phyloP scores from a whole-genome alignment of 2,329 filamentous ascomycete genomes.

The Sclerotinia spermophila region DNA sequence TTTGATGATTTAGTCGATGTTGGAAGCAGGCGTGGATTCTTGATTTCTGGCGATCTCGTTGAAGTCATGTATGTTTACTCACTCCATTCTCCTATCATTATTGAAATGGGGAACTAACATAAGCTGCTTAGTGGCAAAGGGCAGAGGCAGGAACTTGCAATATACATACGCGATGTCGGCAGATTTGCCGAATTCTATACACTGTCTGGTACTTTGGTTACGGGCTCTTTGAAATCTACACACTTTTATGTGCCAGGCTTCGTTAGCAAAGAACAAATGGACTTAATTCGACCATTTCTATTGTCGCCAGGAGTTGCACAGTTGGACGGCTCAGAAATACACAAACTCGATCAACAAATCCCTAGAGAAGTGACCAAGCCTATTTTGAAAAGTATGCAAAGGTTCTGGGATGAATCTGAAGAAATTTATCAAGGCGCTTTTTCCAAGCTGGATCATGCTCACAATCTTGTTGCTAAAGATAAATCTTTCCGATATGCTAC shows the following conservation, averaged over 20 bases:
- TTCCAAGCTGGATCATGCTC: slow-evolving; percentile 46
- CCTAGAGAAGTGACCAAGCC: slow-evolving; percentile 45
- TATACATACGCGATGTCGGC: slow-evolving; percentile 45
- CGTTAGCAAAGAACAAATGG: slow-evolving; percentile 42
- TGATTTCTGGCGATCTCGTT: slow-evolving; percentile 37
- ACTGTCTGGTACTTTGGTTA: slow-evolving; percentile 47
- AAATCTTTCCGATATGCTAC: slow-evolving; percentile 42
- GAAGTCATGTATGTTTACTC: slow-evolving; percentile 31
- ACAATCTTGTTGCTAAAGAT: slow-evolving; percentile 44
- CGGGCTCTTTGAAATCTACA: slow-evolving; percentile 37
- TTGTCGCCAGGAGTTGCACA: slow-evolving; percentile 40
- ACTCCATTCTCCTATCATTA: background rate
- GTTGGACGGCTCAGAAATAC: slow-evolving; percentile 38
- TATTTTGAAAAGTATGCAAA: slow-evolving; percentile 42
- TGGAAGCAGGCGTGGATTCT: slow-evolving; percentile 32
- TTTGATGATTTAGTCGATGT: slow-evolving; percentile 49
- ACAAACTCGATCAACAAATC: slow-evolving; percentile 40
- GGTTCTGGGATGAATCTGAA: slow-evolving; percentile 44
- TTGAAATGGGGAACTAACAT: background rate
- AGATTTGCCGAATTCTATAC: slow-evolving; percentile 46
- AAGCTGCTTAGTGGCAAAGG: slow-evolving; percentile 9
- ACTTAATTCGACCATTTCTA: slow-evolving; percentile 44
- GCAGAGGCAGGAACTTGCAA: slow-evolving; percentile 41
- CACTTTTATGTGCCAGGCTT: slow-evolving; percentile 46
- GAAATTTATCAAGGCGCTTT: slow-evolving; percentile 47